Conservation (phyloP, 768 basidiomycete species). For the Pleurotus cornucopiae region DNA sequence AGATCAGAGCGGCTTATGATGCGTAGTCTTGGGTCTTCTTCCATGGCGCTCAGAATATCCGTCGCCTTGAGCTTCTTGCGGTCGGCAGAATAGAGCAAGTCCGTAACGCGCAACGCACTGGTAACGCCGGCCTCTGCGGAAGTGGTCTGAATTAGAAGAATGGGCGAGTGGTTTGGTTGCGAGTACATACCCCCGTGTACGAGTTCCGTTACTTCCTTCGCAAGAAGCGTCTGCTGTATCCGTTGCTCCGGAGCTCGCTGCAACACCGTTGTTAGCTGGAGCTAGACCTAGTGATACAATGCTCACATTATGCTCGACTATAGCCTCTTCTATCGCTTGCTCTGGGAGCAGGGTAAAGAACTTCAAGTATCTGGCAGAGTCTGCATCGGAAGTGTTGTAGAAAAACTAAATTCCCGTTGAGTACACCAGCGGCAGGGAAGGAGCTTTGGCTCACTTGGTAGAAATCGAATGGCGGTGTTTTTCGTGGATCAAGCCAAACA, state of each 20-base stretch:
- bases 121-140: conserved; percentile 32
- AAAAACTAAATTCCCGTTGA: conserved; percentile 65
- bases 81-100: conserved; percentile 39
- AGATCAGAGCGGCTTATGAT: conserved; percentile 48
- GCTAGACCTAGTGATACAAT: neutral
- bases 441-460: conserved; percentile 66
- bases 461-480: conserved; percentile 89
- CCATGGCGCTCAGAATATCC: conserved; percentile 58
- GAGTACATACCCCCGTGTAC: conserved; percentile 30
- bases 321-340: conserved; percentile 48
- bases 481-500: conserved; percentile 74
- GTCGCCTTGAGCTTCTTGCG: conserved; percentile 45
- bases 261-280: conserved; percentile 5
- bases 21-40: conserved; percentile 62
- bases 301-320: conserved; percentile 56
- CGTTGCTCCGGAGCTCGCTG: conserved; percentile 40
- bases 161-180: conserved; percentile 18
- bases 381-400: conserved; percentile 72
- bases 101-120: conserved; percentile 39
- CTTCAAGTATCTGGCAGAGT: conserved; percentile 75
- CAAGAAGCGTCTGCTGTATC: conserved; percentile 43
- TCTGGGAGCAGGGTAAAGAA: conserved; percentile 76
- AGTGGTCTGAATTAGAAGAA: conserved; percentile 2
- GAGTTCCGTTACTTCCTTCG: conserved; percentile 51
- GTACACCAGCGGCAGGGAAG: neutral